Base-by-base conservation (phyloP, 2,329 filamentous ascomycete genomes). In the Cadophora gregata region DNA sequence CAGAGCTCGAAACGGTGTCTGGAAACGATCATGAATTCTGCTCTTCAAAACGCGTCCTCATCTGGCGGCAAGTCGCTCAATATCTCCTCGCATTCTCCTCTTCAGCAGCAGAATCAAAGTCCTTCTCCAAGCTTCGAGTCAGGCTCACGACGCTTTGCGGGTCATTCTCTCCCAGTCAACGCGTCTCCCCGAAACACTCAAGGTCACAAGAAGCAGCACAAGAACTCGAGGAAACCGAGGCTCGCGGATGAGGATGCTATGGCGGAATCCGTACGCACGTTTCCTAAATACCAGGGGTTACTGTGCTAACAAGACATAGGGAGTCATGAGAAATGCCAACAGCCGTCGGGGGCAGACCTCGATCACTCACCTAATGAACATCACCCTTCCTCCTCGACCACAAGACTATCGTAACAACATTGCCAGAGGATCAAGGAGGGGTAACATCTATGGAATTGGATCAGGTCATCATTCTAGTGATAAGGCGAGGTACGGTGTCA, bases 281-380 rank as follows among this genome's bases (percentile, higher is more conserved):
- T 55, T 31, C 33, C 36, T 48, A 66, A 19, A 27, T 31, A 45
- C 9, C 7, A 1, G 21, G 58, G 6, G 21, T 16, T 6, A 4
- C 4, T 33, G n/a, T 62, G 64, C 72, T 72, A 62, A 71, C 65
- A 51, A 10, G 6, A 42, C 16, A 19, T 59, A 73, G 71, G 66
- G 68, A 62, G 72, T 74, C 85, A 86, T 83, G 83, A 80, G 85
- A 83, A 80, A 90, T 89, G 85, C 86, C 68, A 88, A 81, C 73
- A 88, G 88, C 74, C 90, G 96, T 67, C 93, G 96, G 75, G 96
- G 96, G 63, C 95, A 97, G 80, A 97, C 93, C 63, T 97, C 93
- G 75, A 99, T 99, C 77, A 98, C 96, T 48, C 96, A 99, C 79
- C 82, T 99, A 65, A 92, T 99, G 85, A 95, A 95, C 81, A 97